Percentiles rank a stretch among this genome's conserved stretches.
phyloP scores from a whole-genome alignment of 2,329 filamentous ascomycete species.

The Pezicula radicicola region DNA sequence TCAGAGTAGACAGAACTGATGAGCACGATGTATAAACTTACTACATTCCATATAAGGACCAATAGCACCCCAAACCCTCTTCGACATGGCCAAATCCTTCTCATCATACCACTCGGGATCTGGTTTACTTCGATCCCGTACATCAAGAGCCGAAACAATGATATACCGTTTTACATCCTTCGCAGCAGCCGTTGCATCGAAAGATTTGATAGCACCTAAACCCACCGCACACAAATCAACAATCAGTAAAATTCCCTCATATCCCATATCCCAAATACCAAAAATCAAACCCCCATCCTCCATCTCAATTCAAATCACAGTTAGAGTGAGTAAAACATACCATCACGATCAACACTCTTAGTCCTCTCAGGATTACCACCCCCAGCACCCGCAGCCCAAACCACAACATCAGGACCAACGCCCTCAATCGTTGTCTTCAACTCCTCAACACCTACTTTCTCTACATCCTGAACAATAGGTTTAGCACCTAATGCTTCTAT shows the following conservation, averaged over 20 bases:
- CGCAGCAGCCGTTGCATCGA: neutral
- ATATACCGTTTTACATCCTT: neutral
- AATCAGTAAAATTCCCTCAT: no score
- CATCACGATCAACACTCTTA: neutral
- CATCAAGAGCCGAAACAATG: neutral
- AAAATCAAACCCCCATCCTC: no score
- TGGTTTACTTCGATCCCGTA: neutral
- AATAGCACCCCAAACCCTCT: neutral
- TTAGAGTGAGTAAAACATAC: no score
- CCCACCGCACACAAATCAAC: no score
- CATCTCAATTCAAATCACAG: no score
- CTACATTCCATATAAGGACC: neutral
- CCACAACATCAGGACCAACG: neutral
- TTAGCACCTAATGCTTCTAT: neutral
- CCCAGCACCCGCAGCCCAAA: neutral
- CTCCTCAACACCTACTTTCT: neutral
- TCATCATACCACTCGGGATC: neutral
- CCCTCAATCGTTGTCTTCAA: neutral
- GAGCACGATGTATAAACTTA: no score
- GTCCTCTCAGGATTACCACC: neutral
- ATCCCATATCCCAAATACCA: no score
- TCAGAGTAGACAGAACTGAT: no score
- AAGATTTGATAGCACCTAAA: neutral
- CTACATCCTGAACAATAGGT: neutral
- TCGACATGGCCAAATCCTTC: neutral